These are phyloP conservation scores for Plasmopara muralis DNA, from an alignment of 352 stramenopile genomes.

Conservation along the genomic window DNA sequence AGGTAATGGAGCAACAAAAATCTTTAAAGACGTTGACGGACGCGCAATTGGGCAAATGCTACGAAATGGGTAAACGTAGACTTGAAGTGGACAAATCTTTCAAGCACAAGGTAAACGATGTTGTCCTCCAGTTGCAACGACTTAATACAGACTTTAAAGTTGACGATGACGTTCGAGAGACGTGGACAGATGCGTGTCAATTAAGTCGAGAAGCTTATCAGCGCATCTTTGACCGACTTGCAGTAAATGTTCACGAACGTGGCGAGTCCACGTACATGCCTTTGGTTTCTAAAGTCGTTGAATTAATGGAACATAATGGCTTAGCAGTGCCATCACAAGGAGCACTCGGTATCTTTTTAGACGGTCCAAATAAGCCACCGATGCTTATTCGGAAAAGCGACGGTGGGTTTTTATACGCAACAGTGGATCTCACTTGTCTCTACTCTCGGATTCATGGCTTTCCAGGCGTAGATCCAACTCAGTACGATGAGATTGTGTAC, in stretches of 20 bases:
- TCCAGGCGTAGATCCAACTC: constrained; percentile 47
- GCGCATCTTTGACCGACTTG: constrained; percentile 57
- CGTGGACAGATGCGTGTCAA: constrained; percentile 60
- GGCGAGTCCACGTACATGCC: constrained; percentile 75
- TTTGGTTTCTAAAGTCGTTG: constrained; percentile 42
- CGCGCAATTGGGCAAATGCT: constrained; percentile 53
- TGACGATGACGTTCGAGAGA: constrained; percentile 34
- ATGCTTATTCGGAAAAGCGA: constrained; percentile 83
- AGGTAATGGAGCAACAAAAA: constrained; percentile 52
- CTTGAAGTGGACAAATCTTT: constrained; percentile 38
- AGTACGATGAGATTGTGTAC: constrained; percentile 78
- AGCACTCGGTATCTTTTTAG: constrained; percentile 67
- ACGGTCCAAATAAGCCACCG: constrained; percentile 57
- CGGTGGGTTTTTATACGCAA: constrained; percentile 74
- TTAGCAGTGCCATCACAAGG: constrained; percentile 52
- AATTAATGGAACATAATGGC: constrained; percentile 35
- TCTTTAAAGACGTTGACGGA: constrained; percentile 47
- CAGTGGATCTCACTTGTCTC: constrained; percentile 63
- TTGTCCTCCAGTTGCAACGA: constrained; percentile 66
- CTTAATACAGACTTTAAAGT: constrained; percentile 29
- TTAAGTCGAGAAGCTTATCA: constrained; percentile 66
- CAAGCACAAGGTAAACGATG: constrained; percentile 56
- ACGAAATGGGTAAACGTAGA: constrained; percentile 57
- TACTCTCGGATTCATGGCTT: constrained; percentile 71
- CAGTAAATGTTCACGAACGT: constrained; percentile 55